Base-by-base conservation (phyloP, 305 asterid genomes). In the Euphrasia arctica region DNA sequence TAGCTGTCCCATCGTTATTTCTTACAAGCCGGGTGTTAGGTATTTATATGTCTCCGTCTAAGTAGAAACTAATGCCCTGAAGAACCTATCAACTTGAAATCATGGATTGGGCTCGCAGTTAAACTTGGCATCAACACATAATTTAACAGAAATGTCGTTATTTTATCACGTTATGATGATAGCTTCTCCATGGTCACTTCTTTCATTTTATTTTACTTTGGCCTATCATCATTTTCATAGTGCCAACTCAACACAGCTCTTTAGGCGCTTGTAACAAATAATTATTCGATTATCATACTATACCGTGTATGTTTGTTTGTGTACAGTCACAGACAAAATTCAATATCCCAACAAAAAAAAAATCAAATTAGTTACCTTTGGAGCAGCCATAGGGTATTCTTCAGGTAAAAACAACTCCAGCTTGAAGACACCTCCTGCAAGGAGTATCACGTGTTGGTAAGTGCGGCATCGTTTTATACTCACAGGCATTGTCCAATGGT, bases 341-440 rank as follows among this genome's bases (percentile, higher is more conserved):
- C 14, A 58, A 32, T 15, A 77, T 32, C 50, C 60, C 45, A 64
- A 27, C 43, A 68, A 11, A 18, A 51, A 10, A 2, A n/a, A n/a
- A n/a, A n/a, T n/a, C n/a, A n/a, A n/a, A n/a, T n/a, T n/a, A 12
- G 48, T 63, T 87, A 92, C 98, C 96, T 90, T 94, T 5, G 96
- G 98, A 65, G 99, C 99, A 76, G 99, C 98, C 99, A 94, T 94
- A 12, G 99, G 99, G 70, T 94, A 94, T 70, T 94, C 98, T 79
- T 90, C 98, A 4, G 99, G 98, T 70, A 94, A 77, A 83, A 90
- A 94, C 48, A 94, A 78, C 83, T 94, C 99, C 75, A 94, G 83
- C 93, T 94, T 94, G 72, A 94, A 94, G 65, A 94, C 99, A 61
- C 99, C 99, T 42, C 99, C 97, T 94, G 64, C 60, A 70, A n/a